phyloP scores from a whole-genome alignment of 352 stramenopile genomes.

The Pilasporangium apinafurcum region DNA sequence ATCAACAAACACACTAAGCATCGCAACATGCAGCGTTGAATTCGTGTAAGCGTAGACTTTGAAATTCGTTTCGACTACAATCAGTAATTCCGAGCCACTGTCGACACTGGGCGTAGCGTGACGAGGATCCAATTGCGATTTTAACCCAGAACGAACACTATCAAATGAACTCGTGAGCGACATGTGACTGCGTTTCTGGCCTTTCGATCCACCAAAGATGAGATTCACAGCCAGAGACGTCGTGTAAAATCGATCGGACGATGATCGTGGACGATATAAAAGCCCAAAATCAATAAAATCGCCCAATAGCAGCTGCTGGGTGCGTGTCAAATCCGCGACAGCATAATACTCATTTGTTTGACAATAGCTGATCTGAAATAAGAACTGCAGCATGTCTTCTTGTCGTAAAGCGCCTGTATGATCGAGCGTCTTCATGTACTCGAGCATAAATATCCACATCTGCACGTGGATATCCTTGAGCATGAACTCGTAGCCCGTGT shows the following conservation, averaged over 20 bases:
- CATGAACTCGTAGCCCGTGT: slow-evolving; percentile 90
- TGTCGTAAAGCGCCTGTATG: slow-evolving; percentile 61
- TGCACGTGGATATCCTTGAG: slow-evolving; percentile 89
- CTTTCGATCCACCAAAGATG: slow-evolving; percentile 78
- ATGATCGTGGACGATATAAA: slow-evolving; percentile 57
- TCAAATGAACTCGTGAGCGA: slow-evolving; percentile 43
- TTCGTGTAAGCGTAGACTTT: slow-evolving; percentile 89
- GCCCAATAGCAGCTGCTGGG: slow-evolving; percentile 67
- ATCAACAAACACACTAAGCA: slow-evolving; percentile 90
- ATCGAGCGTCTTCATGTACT: slow-evolving; percentile 85
- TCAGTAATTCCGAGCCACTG: slow-evolving; percentile 31
- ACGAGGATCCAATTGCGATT: slow-evolving; percentile 34
- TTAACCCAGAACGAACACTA: slow-evolving; percentile 25
- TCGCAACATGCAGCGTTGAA: slow-evolving; percentile 88
- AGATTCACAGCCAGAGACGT: slow-evolving; percentile 87
- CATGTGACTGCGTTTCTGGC: slow-evolving; percentile 47
- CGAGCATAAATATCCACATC: slow-evolving; percentile 89
- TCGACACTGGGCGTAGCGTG: slow-evolving; percentile 20
- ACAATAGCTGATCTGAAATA: slow-evolving; percentile 89
- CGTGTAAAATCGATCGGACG: slow-evolving; percentile 79
- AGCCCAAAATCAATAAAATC: slow-evolving; percentile 87
- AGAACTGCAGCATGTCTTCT: slow-evolving; percentile 85
- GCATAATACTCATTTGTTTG: slow-evolving; percentile 84
- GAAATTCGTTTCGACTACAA: slow-evolving; percentile 92
- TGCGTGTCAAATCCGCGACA: slow-evolving; percentile 64